Conservation (phyloP, 2,329 filamentous ascomycete genomes). For the Nothopassalora personata region DNA sequence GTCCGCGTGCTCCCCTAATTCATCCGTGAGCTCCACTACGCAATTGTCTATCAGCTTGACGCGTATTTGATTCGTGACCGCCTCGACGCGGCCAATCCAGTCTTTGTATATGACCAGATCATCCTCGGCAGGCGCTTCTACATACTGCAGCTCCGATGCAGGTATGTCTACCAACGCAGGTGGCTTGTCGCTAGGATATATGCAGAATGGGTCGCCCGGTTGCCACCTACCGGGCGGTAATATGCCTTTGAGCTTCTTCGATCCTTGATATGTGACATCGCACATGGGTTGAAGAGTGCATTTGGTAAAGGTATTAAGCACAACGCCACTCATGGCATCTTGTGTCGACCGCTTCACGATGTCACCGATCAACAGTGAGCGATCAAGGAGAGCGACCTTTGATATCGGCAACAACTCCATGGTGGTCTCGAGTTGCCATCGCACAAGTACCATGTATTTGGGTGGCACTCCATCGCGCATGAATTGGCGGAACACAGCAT, state of each 20-base stretch:
- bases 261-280: conserved; percentile 23
- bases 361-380: conserved; percentile 51
- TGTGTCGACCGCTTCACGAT: conserved; percentile 47
- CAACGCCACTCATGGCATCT: conserved; percentile 50
- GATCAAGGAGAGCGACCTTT: conserved; percentile 49
- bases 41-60: conserved; percentile 49
- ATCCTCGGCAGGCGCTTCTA: conserved; percentile 41
- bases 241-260: conserved; percentile 20
- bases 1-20: conserved; percentile 34
- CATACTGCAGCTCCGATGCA: conserved; percentile 27
- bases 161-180: conserved; percentile 25
- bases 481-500: conserved; percentile 36
- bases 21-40: conserved; percentile 49
- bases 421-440: conserved; percentile 41
- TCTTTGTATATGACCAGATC: conserved; percentile 51
- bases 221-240: conserved; percentile 15
- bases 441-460: conserved; percentile 47
- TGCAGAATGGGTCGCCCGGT: conserved; percentile 12
- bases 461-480: conserved; percentile 45
- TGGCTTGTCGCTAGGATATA: conserved; percentile 14
- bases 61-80: conserved; percentile 46
- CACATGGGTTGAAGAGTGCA: conserved; percentile 40
- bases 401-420: conserved; percentile 39
- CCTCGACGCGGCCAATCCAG: conserved; percentile 52
- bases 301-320: conserved; percentile 45